Conservation (phyloP, 331 rosid genomes). For the Telfairia occidentalis region DNA sequence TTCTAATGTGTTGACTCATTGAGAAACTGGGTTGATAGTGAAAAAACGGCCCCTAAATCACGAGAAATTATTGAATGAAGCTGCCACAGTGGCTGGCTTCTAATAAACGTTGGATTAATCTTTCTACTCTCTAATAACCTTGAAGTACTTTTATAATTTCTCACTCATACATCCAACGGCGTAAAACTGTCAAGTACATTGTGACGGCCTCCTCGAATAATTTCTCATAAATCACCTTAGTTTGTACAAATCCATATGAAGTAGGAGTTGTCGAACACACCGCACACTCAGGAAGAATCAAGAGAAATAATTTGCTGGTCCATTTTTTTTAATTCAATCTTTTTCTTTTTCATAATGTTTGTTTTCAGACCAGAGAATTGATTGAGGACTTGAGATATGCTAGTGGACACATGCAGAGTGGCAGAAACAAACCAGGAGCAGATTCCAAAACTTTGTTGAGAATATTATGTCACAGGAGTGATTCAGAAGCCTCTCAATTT, state of each 20-base stretch:
- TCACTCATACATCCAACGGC: too few species aligned
- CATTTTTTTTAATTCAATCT: too few species aligned
- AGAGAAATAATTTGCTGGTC: neutral
- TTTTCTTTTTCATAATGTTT: neutral
- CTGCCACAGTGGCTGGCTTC: too few species aligned
- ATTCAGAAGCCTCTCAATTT: slow-evolving; percentile 83
- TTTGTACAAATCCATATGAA: neutral
- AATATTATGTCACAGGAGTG: slow-evolving; percentile 76
- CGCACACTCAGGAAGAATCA: neutral
- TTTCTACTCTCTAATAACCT: too few species aligned
- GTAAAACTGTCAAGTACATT: too few species aligned
- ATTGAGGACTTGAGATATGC: slow-evolving; percentile 78
- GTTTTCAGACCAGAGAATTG: slow-evolving; percentile 75
- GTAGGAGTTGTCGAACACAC: neutral
- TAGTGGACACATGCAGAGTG: slow-evolving; percentile 52
- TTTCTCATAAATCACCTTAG: neutral
- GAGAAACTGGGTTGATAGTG: neutral
- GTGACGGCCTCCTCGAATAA: too few species aligned
- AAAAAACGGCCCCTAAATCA: neutral
- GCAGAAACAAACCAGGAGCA: slow-evolving; percentile 73
- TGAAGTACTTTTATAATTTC: too few species aligned
- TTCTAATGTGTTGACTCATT: neutral
- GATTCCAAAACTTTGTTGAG: slow-evolving; percentile 77
- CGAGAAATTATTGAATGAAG: too few species aligned
- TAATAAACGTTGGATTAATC: too few species aligned